Conservation (phyloP, 1,139 yeast species). For the Scheffersomyces illinoinensis region DNA sequence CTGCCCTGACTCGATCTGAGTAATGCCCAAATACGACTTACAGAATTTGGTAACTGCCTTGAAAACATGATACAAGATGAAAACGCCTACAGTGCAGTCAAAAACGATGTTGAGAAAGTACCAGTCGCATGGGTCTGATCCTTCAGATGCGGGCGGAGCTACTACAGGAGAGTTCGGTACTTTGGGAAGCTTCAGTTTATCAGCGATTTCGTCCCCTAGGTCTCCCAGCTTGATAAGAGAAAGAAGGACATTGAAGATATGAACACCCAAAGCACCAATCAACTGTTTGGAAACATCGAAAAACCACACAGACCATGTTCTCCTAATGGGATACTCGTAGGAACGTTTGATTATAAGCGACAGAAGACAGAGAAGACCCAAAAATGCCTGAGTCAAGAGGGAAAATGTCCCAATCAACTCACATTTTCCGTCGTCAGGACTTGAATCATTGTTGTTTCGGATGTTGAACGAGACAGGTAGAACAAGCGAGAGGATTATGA, state of each 20-base stretch:
- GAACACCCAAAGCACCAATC: slow-evolving; percentile 83
- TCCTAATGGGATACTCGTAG: slow-evolving; percentile 72
- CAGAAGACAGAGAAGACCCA: slow-evolving; percentile 77
- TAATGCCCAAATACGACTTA: slow-evolving; percentile 30
- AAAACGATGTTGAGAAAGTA: slow-evolving; percentile 83
- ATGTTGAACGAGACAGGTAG: slow-evolving; percentile 9
- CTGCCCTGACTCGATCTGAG: slow-evolving; percentile 76
- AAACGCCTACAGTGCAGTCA: slow-evolving; percentile 96
- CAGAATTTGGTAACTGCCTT: slow-evolving; percentile 46
- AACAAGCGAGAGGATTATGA: slow-evolving; percentile 6
- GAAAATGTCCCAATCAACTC: slow-evolving; percentile 75
- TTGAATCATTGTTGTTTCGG: neutral
- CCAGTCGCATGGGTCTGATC: slow-evolving; percentile 74
- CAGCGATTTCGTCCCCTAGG: slow-evolving; percentile 4
- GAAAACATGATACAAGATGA: slow-evolving; percentile 63
- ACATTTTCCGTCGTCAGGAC: slow-evolving; percentile 37
- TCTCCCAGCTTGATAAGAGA: slow-evolving; percentile 53
- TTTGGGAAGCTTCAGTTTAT: slow-evolving; percentile 7
- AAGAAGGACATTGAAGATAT: slow-evolving; percentile 71
- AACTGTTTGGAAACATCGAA: slow-evolving; percentile 91
- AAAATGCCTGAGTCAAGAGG: slow-evolving; percentile 56
- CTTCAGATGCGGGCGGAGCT: slow-evolving; percentile 20
- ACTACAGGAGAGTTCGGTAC: neutral
- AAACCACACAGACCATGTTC: slow-evolving; percentile 88
- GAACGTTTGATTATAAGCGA: slow-evolving; percentile 74